These are phyloP conservation scores for Phialemoniopsis sp. DNA, from an alignment of 2,329 filamentous ascomycete species.

Conservation along the genomic window DNA sequence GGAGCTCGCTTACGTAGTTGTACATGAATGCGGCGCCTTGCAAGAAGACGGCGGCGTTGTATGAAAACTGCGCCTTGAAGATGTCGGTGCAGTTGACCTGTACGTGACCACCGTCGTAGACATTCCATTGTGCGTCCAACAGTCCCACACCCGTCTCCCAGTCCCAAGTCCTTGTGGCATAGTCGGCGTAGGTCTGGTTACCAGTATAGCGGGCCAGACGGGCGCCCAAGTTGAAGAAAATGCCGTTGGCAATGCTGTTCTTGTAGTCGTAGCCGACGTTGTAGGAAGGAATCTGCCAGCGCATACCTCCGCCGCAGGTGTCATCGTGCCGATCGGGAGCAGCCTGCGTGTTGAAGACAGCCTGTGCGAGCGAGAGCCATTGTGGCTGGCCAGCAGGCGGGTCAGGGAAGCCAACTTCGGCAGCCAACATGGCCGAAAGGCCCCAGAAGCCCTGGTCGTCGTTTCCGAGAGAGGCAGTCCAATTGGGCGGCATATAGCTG, in stretches of 20 bases:
- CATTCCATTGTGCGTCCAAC: constrained; percentile 49
- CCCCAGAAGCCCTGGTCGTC: constrained; percentile 67
- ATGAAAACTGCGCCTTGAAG: constrained; percentile 62
- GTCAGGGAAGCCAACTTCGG: constrained; percentile 51
- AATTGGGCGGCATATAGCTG: constrained; percentile 21
- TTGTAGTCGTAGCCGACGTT: constrained; percentile 63
- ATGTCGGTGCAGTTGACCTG: constrained; percentile 55
- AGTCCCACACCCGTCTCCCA: constrained; percentile 42
- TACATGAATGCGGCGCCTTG: constrained; percentile 67
- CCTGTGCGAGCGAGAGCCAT: constrained; percentile 51
- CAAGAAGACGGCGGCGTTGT: constrained; percentile 59
- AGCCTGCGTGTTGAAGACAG: constrained; percentile 53
- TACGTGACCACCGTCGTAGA: constrained; percentile 57
- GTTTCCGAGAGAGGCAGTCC: constrained; percentile 35
- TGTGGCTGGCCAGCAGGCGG: constrained; percentile 42
- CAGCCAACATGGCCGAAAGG: constrained; percentile 50
- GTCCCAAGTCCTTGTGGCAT: constrained; percentile 46
- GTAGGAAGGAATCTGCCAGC: constrained; percentile 60
- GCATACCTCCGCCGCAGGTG: constrained; percentile 52
- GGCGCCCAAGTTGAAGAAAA: constrained; percentile 39
- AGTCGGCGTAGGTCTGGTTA: constrained; percentile 46
- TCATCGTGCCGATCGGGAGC: constrained; percentile 54
- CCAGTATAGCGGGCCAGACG: constrained; percentile 54
- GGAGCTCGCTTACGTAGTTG: constrained; percentile 41
- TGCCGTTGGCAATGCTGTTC: constrained; percentile 35